Percentiles rank a stretch among this genome's conserved stretches.
phyloP scores from a whole-genome alignment of 441 rosid genomes.

The Adansonia rubrostipa region DNA sequence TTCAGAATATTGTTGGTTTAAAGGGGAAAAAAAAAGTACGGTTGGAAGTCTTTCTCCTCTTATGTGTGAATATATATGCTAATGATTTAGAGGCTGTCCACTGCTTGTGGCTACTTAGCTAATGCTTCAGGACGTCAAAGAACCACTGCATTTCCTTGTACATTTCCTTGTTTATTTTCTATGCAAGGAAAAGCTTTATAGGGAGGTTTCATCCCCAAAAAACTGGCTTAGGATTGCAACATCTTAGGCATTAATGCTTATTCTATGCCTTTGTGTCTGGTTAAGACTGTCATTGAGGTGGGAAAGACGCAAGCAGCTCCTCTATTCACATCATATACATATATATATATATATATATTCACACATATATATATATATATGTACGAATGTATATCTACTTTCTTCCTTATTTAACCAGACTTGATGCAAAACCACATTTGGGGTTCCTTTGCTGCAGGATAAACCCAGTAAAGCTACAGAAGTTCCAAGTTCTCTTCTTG shows the following conservation, averaged over 20 bases:
- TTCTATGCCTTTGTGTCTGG: background rate
- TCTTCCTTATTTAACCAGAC: conserved; percentile 9
- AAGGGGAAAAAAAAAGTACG: background rate
- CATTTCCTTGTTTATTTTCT: conserved; percentile 9
- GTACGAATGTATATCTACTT: background rate
- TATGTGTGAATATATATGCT: background rate
- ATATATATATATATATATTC: background rate
- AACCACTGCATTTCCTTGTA: background rate
- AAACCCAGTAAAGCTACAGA: conserved; percentile 36
- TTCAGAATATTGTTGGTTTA: conserved; percentile 6
- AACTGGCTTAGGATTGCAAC: background rate
- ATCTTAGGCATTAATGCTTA: background rate
- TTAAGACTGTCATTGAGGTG: background rate
- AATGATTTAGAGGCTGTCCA: background rate
- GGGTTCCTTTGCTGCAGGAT: conserved; percentile 44
- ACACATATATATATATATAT: too few relatives aligned
- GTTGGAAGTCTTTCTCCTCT: background rate
- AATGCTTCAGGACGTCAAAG: conserved; percentile 13
- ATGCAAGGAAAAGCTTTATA: background rate
- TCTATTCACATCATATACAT: background rate
- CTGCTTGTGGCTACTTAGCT: conserved; percentile 17
- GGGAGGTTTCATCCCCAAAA: conserved; percentile 6
- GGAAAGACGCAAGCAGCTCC: background rate
- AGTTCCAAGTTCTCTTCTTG: conserved; percentile 63
- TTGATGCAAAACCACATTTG: conserved; percentile 26